A percentile compares a stretch with the other conserved stretches of the same genome.
phyloP scores from a whole-genome alignment of 352 stramenopile species.

The Phytophthora colocasiae region DNA sequence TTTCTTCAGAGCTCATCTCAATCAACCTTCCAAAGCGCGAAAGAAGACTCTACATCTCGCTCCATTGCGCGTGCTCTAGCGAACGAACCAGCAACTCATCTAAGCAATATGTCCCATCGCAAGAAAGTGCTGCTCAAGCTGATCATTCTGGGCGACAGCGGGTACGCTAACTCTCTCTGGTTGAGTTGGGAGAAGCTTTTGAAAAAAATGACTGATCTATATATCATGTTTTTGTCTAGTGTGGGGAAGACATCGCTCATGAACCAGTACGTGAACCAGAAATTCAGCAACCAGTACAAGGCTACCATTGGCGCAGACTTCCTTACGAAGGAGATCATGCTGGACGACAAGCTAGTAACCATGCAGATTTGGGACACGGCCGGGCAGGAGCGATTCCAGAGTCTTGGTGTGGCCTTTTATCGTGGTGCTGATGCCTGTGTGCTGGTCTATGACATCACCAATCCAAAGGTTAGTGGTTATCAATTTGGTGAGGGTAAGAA shows the following conservation, averaged over 20 bases:
- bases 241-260: conserved; percentile 99
- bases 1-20: conserved; percentile 29
- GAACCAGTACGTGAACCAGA: conserved; percentile 99
- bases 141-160: conserved; percentile 98
- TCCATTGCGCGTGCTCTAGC: conserved; percentile 4
- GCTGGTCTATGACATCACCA: conserved; percentile 99
- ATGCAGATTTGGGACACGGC: conserved; percentile 99
- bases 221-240: conserved; percentile 48
- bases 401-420: conserved; percentile 98
- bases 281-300: conserved; percentile 99
- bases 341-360: conserved; percentile 96
- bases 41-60: neutral
- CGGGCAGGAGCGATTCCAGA: conserved; percentile 99
- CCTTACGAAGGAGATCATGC: conserved; percentile 96
- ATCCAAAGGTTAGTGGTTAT: conserved; percentile 77
- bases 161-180: conserved; percentile 63
- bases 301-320: conserved; percentile 99
- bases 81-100: neutral
- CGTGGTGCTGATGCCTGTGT: conserved; percentile 97
- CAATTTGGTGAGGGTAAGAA: neutral
- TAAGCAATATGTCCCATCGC: conserved; percentile 72
- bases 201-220: neutral
- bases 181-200: neutral
- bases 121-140: conserved; percentile 98
- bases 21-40: conserved; percentile 21